Conservation (phyloP, 331 rosid genomes). For the Cydonia oblonga region DNA sequence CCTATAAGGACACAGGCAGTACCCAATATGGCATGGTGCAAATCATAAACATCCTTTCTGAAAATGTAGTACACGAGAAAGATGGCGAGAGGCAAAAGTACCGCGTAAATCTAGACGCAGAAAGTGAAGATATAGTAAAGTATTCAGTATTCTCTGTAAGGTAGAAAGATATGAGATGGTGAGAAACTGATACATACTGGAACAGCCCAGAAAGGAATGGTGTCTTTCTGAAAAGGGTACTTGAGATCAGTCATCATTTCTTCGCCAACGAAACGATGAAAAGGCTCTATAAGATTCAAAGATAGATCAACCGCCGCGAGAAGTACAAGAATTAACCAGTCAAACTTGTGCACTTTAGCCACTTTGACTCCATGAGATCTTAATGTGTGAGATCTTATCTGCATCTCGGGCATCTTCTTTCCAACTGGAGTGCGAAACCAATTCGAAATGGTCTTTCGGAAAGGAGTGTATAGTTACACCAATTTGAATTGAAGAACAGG, state of each 20-base stretch:
- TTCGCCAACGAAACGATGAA: constrained; percentile 4
- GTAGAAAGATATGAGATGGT: neutral
- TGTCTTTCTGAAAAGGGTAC: constrained; percentile 7
- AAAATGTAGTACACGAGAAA: neutral
- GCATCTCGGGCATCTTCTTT: neutral
- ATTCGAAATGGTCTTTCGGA: neutral
- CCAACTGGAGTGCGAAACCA: neutral
- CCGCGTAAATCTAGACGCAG: constrained; percentile 1
- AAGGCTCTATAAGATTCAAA: constrained; percentile 11
- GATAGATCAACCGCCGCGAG: neutral
- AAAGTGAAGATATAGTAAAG: neutral
- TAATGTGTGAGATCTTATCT: neutral
- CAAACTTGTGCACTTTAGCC: constrained; percentile 1
- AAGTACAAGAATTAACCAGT: constrained; percentile 10
- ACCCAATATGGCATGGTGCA: constrained; percentile 13
- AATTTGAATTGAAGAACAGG: neutral
- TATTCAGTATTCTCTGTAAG: neutral
- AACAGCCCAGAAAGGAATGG: constrained; percentile 11
- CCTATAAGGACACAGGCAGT: neutral
- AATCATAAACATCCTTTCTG: constrained; percentile 14
- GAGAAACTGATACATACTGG: constrained; percentile 3
- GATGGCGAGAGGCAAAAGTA: constrained; percentile 1
- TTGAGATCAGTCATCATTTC: constrained; percentile 6
- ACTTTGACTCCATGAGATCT: constrained; percentile 11
- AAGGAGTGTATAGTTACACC: neutral